Evolutionary conservation across 768 basidiomycete genomes (phyloP).

Genomic region (Calvatia gigantea): DNA sequence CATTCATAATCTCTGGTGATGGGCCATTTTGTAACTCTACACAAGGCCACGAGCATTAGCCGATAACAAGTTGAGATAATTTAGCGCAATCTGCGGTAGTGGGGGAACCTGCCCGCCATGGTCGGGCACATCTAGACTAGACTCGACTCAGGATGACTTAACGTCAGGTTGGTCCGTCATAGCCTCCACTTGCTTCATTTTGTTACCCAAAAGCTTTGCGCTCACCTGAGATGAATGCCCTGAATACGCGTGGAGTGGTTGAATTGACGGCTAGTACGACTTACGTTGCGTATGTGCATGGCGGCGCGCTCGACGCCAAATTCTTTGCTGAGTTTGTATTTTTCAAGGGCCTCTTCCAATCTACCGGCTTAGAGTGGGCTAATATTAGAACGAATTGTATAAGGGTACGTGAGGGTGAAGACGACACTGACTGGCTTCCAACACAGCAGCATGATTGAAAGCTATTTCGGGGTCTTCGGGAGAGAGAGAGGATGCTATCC

Average conservation of each 20-base stretch:
- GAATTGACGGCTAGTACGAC: conserved; percentile 12
- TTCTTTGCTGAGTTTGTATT: conserved; percentile 78
- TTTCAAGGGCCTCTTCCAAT: conserved; percentile 74
- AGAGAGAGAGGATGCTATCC: conserved; percentile 77
- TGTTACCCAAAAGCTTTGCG: conserved; percentile 73
- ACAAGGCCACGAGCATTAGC: background rate
- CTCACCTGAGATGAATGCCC: conserved; percentile 51
- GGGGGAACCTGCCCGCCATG: background rate
- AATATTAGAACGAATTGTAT: conserved; percentile 26
- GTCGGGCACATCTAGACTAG: background rate
- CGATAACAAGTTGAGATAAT: background rate
- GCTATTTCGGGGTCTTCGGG: conserved; percentile 91
- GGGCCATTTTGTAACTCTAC: background rate
- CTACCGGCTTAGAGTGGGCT: conserved; percentile 56
- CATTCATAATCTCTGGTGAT: background rate
- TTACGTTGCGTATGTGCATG: conserved; percentile 81
- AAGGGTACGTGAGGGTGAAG: conserved; percentile 9
- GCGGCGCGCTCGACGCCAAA: conserved; percentile 79
- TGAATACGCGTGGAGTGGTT: conserved; percentile 15
- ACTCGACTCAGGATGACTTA: conserved; percentile 14
- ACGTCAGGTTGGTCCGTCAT: conserved; percentile 31
- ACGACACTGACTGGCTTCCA: conserved; percentile 73
- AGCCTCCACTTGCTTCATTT: conserved; percentile 45
- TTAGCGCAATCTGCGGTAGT: background rate
- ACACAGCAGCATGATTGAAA: conserved; percentile 87